Evolutionary conservation across 1,139 yeast genomes (phyloP).

Genomic region (Arxiozyma slooffiae): DNA sequence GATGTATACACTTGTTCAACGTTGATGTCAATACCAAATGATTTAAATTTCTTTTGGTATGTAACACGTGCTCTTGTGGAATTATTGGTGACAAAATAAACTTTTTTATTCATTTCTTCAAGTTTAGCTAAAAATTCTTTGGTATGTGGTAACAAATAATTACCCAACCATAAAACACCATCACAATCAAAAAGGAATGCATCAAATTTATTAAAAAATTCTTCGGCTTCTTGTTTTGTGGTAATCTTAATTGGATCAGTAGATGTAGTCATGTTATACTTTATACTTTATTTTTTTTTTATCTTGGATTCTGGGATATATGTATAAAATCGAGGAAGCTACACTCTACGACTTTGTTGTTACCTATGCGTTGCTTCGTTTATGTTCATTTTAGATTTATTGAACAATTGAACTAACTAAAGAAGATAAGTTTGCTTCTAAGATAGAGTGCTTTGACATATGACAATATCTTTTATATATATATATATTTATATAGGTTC

Average conservation of each 20-base stretch:
- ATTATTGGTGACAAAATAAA: conserved; percentile 88
- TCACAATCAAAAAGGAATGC: conserved; percentile 89
- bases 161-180: conserved; percentile 88
- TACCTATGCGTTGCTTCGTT: too few species aligned
- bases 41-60: conserved; percentile 64
- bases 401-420: too few species aligned
- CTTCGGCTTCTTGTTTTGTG: conserved; percentile 39
- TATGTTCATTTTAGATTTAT: too few species aligned
- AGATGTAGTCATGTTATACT: conserved; percentile 18
- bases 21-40: conserved; percentile 57
- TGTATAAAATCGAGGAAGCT: too few species aligned
- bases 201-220: conserved; percentile 56
- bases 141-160: conserved; percentile 60
- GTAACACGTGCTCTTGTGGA: conserved; percentile 79
- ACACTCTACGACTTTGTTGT: too few species aligned
- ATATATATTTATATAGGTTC: too few species aligned
- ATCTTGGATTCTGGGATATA: too few species aligned
- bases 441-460: too few species aligned
- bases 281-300: too few species aligned
- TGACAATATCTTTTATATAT: too few species aligned
- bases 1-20: conserved; percentile 82
- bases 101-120: conserved; percentile 45
- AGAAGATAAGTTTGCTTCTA: too few species aligned
- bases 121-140: conserved; percentile 55
- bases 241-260: conserved; percentile 36